Conservation (phyloP, 2,329 filamentous ascomycete genomes). For the Aspergillus ochraceoroseus region DNA sequence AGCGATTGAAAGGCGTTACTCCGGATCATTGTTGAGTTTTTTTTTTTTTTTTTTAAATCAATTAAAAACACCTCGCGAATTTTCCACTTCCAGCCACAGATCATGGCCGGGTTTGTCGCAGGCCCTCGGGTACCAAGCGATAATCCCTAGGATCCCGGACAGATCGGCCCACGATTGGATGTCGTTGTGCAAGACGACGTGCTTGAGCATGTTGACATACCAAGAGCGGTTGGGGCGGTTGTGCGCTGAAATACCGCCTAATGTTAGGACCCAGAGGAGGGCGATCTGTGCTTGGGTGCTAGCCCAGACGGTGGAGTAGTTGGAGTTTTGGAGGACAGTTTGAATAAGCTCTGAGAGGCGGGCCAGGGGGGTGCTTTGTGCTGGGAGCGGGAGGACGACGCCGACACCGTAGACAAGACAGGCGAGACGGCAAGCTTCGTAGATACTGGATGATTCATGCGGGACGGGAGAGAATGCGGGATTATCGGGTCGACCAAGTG, state of each 20-base stretch:
- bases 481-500: conserved; percentile 17
- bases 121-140: conserved; percentile 37
- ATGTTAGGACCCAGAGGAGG: conserved; percentile 36
- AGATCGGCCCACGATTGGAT: conserved; percentile 28
- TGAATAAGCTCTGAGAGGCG: conserved; percentile 28
- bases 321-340: conserved; percentile 23
- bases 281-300: conserved; percentile 21
- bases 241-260: conserved; percentile 39
- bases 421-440: conserved; percentile 37
- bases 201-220: conserved; percentile 29
- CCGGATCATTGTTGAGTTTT: no score
- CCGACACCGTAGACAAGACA: conserved; percentile 37
- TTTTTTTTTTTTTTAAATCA: no score
- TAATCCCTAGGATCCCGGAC: conserved; percentile 22
- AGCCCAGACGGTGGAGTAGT: conserved; percentile 25
- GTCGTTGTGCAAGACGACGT: conserved; percentile 19
- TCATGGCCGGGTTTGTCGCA: conserved; percentile 30
- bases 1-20: no score
- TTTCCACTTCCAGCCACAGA: conserved; percentile 29
- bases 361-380: conserved; percentile 35
- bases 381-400: conserved; percentile 40
- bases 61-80: neutral
- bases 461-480: conserved; percentile 18
- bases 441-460: conserved; percentile 27
- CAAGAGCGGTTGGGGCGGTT: conserved; percentile 30